Percentiles rank a stretch among this genome's conserved stretches.
phyloP scores from a whole-genome alignment of 2,329 filamentous ascomycete species.

The Hymenoscyphus repandus region DNA sequence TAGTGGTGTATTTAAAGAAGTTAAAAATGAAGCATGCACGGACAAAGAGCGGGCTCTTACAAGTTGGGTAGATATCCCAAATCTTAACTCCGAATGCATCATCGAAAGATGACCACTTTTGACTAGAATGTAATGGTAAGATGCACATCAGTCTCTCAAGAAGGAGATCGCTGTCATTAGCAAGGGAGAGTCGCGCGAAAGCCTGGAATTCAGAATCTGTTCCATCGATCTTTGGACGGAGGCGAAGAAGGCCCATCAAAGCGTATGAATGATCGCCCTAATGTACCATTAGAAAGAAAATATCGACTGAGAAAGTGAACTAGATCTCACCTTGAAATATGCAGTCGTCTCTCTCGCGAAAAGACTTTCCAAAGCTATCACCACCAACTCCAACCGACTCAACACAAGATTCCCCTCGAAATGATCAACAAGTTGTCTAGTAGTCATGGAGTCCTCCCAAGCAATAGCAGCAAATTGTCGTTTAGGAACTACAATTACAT shows the following conservation, averaged over 20 bases:
- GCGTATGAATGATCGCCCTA: constrained; percentile 29
- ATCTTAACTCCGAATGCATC: constrained; percentile 28
- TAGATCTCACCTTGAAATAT: constrained; percentile 1
- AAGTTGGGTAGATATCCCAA: constrained; percentile 32
- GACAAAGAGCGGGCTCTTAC: constrained; percentile 2
- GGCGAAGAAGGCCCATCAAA: constrained; percentile 27
- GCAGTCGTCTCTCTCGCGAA: constrained; percentile 8
- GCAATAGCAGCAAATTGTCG: constrained; percentile 14
- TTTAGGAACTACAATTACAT: neutral
- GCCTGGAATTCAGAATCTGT: constrained; percentile 29
- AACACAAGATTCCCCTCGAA: constrained; percentile 24
- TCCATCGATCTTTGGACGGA: constrained; percentile 21
- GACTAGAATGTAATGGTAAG: constrained; percentile 6
- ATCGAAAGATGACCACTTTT: constrained; percentile 5
- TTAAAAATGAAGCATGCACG: too few relatives aligned
- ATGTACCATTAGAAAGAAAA: neutral
- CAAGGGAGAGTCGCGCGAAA: constrained; percentile 29
- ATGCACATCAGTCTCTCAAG: constrained; percentile 31
- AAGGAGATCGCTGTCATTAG: constrained; percentile 31
- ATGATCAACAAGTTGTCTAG: constrained; percentile 26
- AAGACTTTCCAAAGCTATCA: constrained; percentile 25
- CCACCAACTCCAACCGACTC: constrained; percentile 27
- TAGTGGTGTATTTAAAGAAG: too few relatives aligned
- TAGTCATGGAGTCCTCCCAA: neutral
- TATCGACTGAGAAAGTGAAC: neutral